These are phyloP conservation scores for Neonectria faginata DNA, from an alignment of 2,329 filamentous ascomycete genomes.

Conservation along the genomic window DNA sequence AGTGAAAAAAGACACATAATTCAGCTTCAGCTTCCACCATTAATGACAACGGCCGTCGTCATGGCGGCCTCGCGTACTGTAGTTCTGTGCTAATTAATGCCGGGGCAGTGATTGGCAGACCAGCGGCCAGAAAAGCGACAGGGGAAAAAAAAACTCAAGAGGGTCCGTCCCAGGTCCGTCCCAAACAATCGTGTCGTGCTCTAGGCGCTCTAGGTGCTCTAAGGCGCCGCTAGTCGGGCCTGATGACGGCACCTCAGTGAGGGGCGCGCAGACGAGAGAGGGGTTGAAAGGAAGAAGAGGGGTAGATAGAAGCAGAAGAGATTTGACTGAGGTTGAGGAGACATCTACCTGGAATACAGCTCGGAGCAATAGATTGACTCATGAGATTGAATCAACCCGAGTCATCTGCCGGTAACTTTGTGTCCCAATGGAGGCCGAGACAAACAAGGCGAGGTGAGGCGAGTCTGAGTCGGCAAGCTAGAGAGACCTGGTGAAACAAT, in stretches of 20 bases:
- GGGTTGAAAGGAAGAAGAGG: conserved; percentile 24
- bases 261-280: conserved; percentile 26
- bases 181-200: conserved; percentile 34
- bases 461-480: conserved; percentile 3
- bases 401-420: neutral
- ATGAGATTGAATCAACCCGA: neutral
- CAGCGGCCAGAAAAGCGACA: conserved; percentile 11
- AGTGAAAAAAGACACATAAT: neutral
- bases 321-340: conserved; percentile 5
- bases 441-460: conserved; percentile 9
- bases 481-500: conserved; percentile 1
- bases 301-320: conserved; percentile 1
- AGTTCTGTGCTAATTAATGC: conserved; percentile 41
- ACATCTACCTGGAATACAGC: neutral
- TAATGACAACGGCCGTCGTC: conserved; percentile 6
- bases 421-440: conserved; percentile 4
- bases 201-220: conserved; percentile 35
- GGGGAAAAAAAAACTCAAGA: conserved; percentile 26
- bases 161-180: conserved; percentile 26
- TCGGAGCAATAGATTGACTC: conserved; percentile 7
- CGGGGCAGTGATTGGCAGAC: conserved; percentile 38
- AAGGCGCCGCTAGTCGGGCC: conserved; percentile 40
- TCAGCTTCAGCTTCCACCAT: conserved; percentile 3
- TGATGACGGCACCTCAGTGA: conserved; percentile 40
- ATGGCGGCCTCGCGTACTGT: conserved; percentile 13